Base-by-base conservation (phyloP, 202 grass and related monocot genomes). In the Panicum virgatum region DNA sequence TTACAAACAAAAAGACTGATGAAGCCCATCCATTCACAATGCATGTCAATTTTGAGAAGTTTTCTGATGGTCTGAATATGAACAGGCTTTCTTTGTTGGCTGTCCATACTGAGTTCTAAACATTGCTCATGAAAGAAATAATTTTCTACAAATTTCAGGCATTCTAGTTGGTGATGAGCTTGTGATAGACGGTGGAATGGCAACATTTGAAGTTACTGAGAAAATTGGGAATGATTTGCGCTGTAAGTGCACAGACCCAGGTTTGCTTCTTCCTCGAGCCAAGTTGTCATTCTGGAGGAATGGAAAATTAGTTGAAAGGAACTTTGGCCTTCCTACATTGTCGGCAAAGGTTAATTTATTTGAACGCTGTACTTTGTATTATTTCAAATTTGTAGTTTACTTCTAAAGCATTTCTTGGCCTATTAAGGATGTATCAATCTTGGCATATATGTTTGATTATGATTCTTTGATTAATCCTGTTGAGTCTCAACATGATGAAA, bases 241-340 rank as follows among this genome's bases (percentile, higher is more conserved):
- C 38, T 94, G 92, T 84, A 89, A 89, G 64, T 91, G 92, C 77
- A 91, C 81, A 8, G 80, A 94, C 43, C 89, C 89, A 67, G 88
- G 92, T 53, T 81, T 94, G 73, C 89, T 94, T 82, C 89, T 94
- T 69, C 89, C 92, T 85, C 83, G 54, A 80, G 92, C 89, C 75
- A 91, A 91, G 80, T 72, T 91, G 79, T 91, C 89, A 79, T 87
- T 91, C 75, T 94, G 89, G 92, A 94, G 92, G 74, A 63, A 87
- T 22, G 69, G 73, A 76, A 82, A 85, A 71, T 83, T 94, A 84
- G 84, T 91, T 78, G 80, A 86, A 83, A 82, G 89, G 83, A 89
- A 91, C 77, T 89, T 86, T 85, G 77, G 80, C 42, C 86, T 91
- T 78, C 89, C 86, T 66, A 91, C 80, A 51, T 82, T 94, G 66